Percentiles rank a stretch among this genome's conserved stretches.
Evolutionary conservation across 179 eudicot species (phyloP).

Genomic region (Sideroxylon spinosum): DNA sequence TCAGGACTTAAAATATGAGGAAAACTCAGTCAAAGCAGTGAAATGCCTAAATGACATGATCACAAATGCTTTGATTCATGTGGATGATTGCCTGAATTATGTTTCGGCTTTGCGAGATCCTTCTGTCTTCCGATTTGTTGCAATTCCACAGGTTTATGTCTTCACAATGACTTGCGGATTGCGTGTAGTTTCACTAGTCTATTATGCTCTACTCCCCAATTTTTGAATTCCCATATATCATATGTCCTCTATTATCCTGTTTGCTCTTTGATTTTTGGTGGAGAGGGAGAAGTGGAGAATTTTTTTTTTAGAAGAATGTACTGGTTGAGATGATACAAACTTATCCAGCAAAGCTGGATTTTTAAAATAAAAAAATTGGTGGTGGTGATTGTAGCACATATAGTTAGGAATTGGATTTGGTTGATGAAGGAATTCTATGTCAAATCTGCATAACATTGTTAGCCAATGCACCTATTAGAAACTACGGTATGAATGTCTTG

Average conservation of each 20-base stretch:
- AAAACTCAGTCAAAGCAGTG: constrained; percentile 79
- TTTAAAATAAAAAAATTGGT: too few relatives aligned
- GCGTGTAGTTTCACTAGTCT: background rate
- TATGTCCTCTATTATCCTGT: background rate
- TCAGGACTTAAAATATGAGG: constrained; percentile 84
- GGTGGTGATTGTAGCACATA: background rate
- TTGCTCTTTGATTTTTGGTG: background rate
- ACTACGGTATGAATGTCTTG: too few relatives aligned
- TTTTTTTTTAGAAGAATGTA: too few relatives aligned
- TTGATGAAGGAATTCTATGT: too few relatives aligned
- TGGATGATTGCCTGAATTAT: constrained; percentile 76
- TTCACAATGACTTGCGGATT: background rate
- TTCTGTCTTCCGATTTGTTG: constrained; percentile 83
- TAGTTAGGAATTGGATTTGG: too few relatives aligned
- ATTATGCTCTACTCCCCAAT: background rate
- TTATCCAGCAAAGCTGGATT: too few relatives aligned
- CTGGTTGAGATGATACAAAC: too few relatives aligned
- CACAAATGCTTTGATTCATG: constrained; percentile 78
- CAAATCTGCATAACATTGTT: too few relatives aligned
- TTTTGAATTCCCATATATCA: background rate
- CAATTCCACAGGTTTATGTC: constrained; percentile 78
- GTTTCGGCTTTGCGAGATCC: constrained; percentile 63
- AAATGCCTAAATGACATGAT: constrained; percentile 96
- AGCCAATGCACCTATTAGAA: too few relatives aligned
- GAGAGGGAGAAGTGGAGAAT: background rate